Evolutionary conservation across 202 grass and related monocot species (phyloP), one percentile per base, ranked within the genome.

Genomic region (Panicum virgatum): DNA sequence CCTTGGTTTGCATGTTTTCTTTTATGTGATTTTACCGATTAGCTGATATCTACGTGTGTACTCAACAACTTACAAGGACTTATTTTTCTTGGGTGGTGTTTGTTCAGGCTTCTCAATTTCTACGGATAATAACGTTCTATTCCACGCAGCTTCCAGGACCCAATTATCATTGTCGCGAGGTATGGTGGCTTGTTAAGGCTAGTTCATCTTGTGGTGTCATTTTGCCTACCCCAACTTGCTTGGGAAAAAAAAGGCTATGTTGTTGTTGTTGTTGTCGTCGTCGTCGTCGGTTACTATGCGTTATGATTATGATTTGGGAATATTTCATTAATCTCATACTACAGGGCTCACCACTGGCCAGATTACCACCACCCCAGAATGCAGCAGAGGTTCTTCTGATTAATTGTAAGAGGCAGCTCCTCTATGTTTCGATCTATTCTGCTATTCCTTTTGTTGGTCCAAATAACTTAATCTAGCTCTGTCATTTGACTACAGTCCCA

Each of bases 91-190:
- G 29, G 23, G 7, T n/a, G n/a, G n/a, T 66, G 42, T 80, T 86
- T 63, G 27, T 80, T 53, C 77, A 97, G 94, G 89, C 78, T 83
- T 97, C 87, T 78, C 94, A 97, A 50, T 69, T 88, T 52, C 86
- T 97, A 44, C 85, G 94, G 47, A 93, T 97, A 78, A 77, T 97
- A 32, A 93, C 94, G 38, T 97, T 97, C 84, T 97, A 93, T 86
- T 89, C 91, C 39, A 97, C 91, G 20, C 91, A 97, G 71, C 94
- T 97, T 89, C 94, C 91, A 76, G 94, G 94, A 20, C 94, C 94
- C 27, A 97, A 97, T 54, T 97, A 97, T 71, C 94, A 97, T 74
- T 97, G 94, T 53, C 87, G 72, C 13, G 89, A 97, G 94, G 94
- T 97, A 91, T 53, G 64, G 34, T 58, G 8, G 14, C 50, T 58